phyloP scores from a whole-genome alignment of 2,329 filamentous ascomycete species.

The Verticillium nubilum region DNA sequence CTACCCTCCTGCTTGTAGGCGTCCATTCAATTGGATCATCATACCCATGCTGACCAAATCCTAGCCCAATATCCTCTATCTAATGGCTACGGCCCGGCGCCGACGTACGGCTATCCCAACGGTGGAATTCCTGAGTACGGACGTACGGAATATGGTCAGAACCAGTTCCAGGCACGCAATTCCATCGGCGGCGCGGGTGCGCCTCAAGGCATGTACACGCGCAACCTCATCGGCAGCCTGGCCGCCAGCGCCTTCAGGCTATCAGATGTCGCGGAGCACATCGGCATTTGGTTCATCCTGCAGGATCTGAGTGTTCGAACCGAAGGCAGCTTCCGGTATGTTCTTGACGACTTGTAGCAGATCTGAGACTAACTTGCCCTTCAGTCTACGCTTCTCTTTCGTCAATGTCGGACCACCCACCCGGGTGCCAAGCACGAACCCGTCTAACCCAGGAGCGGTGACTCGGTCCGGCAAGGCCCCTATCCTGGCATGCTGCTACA shows the following conservation, averaged over 20 bases:
- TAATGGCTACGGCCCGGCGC: not conserved
- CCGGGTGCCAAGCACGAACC: conserved; percentile 29
- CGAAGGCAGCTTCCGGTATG: conserved; percentile 82
- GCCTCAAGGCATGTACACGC: conserved; percentile 81
- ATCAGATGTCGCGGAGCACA: conserved; percentile 70
- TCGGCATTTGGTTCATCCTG: conserved; percentile 94
- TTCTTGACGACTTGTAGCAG: not conserved
- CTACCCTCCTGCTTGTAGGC: conserved; percentile 24
- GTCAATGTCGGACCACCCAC: conserved; percentile 68
- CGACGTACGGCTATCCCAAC: not conserved
- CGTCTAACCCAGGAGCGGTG: conserved; percentile 31
- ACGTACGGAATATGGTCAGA: conserved; percentile 13
- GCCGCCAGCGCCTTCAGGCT: conserved; percentile 84
- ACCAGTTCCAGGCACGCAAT: conserved; percentile 11
- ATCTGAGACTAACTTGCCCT: not conserved
- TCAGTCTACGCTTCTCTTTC: conserved; percentile 64
- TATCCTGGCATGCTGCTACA: conserved; percentile 80
- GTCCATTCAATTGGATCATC: conserved; percentile 8
- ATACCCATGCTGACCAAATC: conserved; percentile 9
- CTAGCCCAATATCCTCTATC: conserved; percentile 15
- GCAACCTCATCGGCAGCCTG: conserved; percentile 90
- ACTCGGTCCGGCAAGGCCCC: conserved; percentile 74
- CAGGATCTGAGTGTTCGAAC: conserved; percentile 93
- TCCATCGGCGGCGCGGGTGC: not conserved
- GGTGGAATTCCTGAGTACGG: not conserved